phyloP scores from a whole-genome alignment of 2,329 filamentous ascomycete species.

The Phialocephala sp. region DNA sequence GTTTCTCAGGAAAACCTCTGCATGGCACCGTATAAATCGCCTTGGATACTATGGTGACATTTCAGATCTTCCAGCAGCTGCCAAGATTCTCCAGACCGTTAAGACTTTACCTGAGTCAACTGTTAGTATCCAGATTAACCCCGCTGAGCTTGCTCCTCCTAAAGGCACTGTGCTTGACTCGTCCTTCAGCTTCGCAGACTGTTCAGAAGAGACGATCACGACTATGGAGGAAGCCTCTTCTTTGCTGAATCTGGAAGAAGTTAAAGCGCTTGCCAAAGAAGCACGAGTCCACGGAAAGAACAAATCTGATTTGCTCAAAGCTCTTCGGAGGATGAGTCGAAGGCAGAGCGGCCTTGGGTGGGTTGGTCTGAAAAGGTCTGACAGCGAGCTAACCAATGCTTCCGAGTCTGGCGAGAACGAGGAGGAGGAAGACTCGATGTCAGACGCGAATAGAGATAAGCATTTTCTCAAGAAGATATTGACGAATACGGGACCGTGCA shows the following conservation, averaged over 20 bases:
- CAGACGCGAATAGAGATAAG: conserved; percentile 64
- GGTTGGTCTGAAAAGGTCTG: conserved; percentile 64
- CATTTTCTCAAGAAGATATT: conserved; percentile 82
- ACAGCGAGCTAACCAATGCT: conserved; percentile 49
- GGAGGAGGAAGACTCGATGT: conserved; percentile 42
- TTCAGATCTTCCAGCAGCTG: conserved; percentile 70
- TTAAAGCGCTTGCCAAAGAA: conserved; percentile 84
- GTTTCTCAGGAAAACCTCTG: conserved; percentile 88
- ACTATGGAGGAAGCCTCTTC: conserved; percentile 84
- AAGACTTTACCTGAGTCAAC: conserved; percentile 57
- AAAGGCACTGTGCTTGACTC: conserved; percentile 55
- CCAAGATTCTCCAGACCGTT: conserved; percentile 64
- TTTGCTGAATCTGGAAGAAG: conserved; percentile 83
- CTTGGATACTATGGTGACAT: conserved; percentile 86
- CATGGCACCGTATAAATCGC: conserved; percentile 84
- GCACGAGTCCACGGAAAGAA: conserved; percentile 87
- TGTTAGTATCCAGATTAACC: conserved; percentile 37
- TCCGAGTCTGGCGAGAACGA: conserved; percentile 57
- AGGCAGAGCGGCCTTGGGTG: conserved; percentile 79
- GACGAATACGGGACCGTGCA: conserved; percentile 78
- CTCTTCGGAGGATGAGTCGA: conserved; percentile 75
- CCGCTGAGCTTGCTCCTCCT: conserved; percentile 55
- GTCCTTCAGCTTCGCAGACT: conserved; percentile 79
- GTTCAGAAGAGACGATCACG: conserved; percentile 73
- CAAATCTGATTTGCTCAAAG: conserved; percentile 78